Base-by-base conservation (phyloP, 306 rosid species). In the Sphenostylis stenocarpa region DNA sequence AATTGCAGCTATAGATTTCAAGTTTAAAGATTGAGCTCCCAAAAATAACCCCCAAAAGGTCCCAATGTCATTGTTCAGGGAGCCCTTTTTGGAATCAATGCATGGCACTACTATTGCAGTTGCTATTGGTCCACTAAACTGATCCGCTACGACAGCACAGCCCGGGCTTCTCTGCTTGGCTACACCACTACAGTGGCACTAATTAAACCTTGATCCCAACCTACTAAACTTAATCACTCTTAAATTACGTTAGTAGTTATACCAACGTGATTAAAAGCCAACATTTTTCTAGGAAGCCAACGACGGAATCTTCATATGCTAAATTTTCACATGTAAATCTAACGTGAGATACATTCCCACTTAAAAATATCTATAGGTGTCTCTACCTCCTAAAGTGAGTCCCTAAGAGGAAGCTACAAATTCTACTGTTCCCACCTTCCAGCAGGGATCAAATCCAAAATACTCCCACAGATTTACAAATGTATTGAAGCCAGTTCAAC, bases 401-500 rank as follows among this genome's bases (percentile, higher is more conserved):
- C 14, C 7, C 28, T 38, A 39, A 73, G 69, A n/a, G n/a, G n/a
- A 24, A 8, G 48, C 47, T 26, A 56, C 12, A 39, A 56, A 39
- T 56, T 55, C 38, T 61, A 47, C 28, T 26, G 28, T 2, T n/a
- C 26, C 24, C 1, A 24, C 38, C 64, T n/a, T 5, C 21, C 43
- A 41, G 70, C 36, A 29, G 26, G 20, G 12, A 44, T 33, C 39
- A 63, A 31, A 34, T 13, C 34, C 24, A 29, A 41, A 16, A 26
- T 26, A 6, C 10, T 14, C 41, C 55, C 3, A 60, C 15, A 64
- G 38, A 65, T 53, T 26, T 3, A 11, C 19, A 56, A 71, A 33
- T 34, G 4, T 15, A 67, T 20, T 47, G 56, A 81, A 69, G 55
- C 39, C 82, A 80, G 63, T 21, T 52, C 57, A 31, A 1, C 34